Conservation (phyloP, 495 filamentous ascomycete genomes). For the Tirmania nivea region DNA sequence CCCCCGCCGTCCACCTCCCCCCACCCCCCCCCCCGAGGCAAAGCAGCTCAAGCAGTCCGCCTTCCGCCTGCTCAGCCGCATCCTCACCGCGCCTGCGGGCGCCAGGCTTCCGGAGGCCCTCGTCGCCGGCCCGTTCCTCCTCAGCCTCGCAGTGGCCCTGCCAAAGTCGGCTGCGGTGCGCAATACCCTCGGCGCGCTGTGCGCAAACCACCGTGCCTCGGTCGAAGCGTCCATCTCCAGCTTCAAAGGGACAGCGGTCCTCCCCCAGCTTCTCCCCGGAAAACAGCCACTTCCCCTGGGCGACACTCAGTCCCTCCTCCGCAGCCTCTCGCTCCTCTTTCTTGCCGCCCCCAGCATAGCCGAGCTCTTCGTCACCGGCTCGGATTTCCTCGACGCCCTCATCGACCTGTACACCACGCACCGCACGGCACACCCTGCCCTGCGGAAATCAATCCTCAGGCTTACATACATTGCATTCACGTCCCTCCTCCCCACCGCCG, state of each 20-base stretch:
- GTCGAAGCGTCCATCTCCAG: slow-evolving; percentile 3
- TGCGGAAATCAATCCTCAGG: neutral
- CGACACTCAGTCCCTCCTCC: neutral
- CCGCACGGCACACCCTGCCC: neutral
- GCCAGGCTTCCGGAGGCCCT: slow-evolving; percentile 2
- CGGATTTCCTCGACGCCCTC: slow-evolving; percentile 12
- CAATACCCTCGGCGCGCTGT: neutral
- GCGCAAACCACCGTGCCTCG: neutral
- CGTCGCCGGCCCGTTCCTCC: slow-evolving; percentile 5
- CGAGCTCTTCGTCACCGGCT: slow-evolving; percentile 15
- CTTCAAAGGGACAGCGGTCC: neutral
- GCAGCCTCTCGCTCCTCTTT: slow-evolving; percentile 4
- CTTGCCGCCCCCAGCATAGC: slow-evolving; percentile 5
- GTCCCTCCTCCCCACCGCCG: neutral
- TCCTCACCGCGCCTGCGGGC: neutral
- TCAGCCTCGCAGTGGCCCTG: neutral
- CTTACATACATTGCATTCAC: neutral
- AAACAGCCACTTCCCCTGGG: neutral
- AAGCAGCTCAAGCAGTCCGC: slow-evolving; percentile 5
- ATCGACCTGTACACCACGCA: neutral
- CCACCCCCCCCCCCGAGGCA: neutral
- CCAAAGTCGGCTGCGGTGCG: neutral
- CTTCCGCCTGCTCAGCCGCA: slow-evolving; percentile 6
- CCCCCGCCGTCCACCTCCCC: neutral
- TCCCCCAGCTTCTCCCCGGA: neutral